Evolutionary conservation across 768 basidiomycete genomes (phyloP).

Genomic region (Boletus tomentosulus): DNA sequence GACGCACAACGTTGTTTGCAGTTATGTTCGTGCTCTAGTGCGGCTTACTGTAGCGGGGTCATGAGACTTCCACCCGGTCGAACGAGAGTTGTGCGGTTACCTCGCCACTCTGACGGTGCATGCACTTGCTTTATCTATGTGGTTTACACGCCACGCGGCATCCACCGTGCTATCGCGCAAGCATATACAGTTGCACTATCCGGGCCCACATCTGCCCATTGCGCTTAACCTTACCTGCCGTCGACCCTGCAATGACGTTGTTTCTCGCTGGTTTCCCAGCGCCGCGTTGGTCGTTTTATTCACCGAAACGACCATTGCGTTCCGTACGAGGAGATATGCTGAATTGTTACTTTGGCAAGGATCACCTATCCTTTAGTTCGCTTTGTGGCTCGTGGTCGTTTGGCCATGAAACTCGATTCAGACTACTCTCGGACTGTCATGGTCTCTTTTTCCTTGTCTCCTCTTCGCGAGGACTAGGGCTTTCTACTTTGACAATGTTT

Average conservation of each 20-base stretch:
- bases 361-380: conserved; percentile 22
- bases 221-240: background rate
- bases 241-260: conserved; percentile 4
- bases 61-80: background rate
- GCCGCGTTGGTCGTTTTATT: conserved; percentile 1
- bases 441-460: background rate
- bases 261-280: conserved; percentile 8
- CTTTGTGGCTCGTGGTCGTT: conserved; percentile 24
- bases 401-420: conserved; percentile 31
- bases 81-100: too few relatives aligned
- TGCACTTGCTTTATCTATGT: too few relatives aligned
- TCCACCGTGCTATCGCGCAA: background rate
- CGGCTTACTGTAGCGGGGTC: conserved; percentile 1
- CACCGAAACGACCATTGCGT: background rate
- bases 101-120: too few relatives aligned
- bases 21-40: background rate
- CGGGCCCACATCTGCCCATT: background rate
- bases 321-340: conserved; percentile 16
- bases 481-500: background rate
- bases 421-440: conserved; percentile 31
- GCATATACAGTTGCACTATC: background rate
- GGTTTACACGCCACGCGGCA: background rate
- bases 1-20: conserved; percentile 8
- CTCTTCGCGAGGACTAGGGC: conserved; percentile 14
- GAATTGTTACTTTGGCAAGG: background rate